Base-by-base conservation (phyloP, 768 basidiomycete species). In the Pisolithus sp. region DNA sequence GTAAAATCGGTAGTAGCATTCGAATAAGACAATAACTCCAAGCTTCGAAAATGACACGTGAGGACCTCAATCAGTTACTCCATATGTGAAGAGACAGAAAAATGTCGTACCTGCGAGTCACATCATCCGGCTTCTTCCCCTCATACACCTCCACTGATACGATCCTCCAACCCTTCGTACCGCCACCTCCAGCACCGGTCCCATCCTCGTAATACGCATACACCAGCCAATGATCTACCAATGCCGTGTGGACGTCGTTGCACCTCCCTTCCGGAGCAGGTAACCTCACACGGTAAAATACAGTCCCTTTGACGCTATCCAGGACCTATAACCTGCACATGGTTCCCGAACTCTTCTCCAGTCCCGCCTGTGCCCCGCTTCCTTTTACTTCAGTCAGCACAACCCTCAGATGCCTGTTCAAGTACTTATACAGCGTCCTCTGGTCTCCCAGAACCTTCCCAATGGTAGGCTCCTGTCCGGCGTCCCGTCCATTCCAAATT, bases 171-270 rank as follows among this genome's bases (percentile, higher is more conserved):
- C 89, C 84, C 60, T 86, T 89, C 2, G 82, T 69, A 24, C 46
- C 30, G 10, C 15, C 56, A 61, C 74, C 66, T 2, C 74, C 75
- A 40, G 70, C 67, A 21, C 80, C 76, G 12, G 34, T 15, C 13
- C 34, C 12, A 34, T 74, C 77, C 48, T 90, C 85, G 62, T 83
- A 92, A 63, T 89, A 94, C 52, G 86, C 76, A 69, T 93, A 95
- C 7, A 93, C 86, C 41, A 98, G 65, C 93, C 94, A 96, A 64
- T 98, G 96, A 70, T 97, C 94, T 21, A 78, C 76, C 49, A 98
- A 71, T 2, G 73, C 69, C 18, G 82, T 80, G 58, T 86, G 79
- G 17, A 95, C 71, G 56, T 86, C 79, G 65, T 41, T 18, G 18
- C 90, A 89, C 6, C 61, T 70, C 34, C 62, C 70, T 48, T 54